These are phyloP conservation scores for Oryza meyeriana DNA, from an alignment of 176 grass and related monocot genomes.

Conservation along the genomic window DNA sequence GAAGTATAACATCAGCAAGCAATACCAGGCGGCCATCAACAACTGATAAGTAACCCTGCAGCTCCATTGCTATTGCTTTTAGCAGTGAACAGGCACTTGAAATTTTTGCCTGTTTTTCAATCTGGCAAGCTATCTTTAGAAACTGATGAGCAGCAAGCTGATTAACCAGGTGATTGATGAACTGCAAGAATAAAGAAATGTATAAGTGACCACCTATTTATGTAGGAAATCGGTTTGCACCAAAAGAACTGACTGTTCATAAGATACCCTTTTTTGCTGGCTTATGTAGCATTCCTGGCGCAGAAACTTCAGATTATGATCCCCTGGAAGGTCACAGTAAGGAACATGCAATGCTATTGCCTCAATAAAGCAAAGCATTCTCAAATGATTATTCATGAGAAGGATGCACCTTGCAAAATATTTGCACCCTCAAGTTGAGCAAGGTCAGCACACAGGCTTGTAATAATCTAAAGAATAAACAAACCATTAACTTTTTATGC, in stretches of 20 bases:
- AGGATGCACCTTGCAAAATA: conserved; percentile 63
- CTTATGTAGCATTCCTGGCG: conserved; percentile 52
- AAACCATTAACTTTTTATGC: conserved; percentile 6
- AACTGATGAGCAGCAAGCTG: conserved; percentile 68
- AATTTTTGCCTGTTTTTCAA: conserved; percentile 59
- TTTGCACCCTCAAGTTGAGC: conserved; percentile 49
- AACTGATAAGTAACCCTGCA: conserved; percentile 69
- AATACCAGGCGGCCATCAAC: conserved; percentile 66
- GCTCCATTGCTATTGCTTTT: conserved; percentile 73
- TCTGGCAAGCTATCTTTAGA: conserved; percentile 73
- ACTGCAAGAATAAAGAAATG: conserved; percentile 45
- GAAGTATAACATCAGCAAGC: background rate
- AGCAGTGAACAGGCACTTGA: conserved; percentile 60
- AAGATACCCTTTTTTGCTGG: conserved; percentile 46
- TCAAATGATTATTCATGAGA: conserved; percentile 1
- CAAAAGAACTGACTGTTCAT: background rate
- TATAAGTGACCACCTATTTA: background rate
- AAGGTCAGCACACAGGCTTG: conserved; percentile 52
- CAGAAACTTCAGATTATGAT: conserved; percentile 42
- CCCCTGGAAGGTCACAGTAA: conserved; percentile 36
- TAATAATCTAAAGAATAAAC: conserved; percentile 43
- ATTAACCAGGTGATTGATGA: conserved; percentile 88
- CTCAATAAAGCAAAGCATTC: background rate
- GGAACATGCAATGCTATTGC: background rate
- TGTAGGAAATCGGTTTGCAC: background rate